Evolutionary conservation across 192 early-diverging fungal species (phyloP), one percentile per base, ranked within the genome.

Genomic region (Entomortierella lignicola): DNA sequence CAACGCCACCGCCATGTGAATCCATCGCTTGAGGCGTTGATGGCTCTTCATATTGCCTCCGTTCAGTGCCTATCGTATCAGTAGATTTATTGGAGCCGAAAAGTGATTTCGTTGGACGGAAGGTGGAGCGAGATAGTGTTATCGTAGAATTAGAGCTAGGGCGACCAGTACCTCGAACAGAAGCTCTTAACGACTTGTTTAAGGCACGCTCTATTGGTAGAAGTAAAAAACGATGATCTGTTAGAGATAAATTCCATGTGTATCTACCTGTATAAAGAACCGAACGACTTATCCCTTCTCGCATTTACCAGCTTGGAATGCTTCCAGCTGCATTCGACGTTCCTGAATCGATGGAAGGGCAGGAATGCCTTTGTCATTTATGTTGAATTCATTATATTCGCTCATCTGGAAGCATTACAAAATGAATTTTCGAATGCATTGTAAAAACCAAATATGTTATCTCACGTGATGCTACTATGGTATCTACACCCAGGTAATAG

Each of bases 271-370:
- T 39, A 20, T 20, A n/a, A 23, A 17, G 32, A 17, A 20, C 41
- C 8, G 50, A 66, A n/a, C n/a, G n/a, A n/a, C n/a, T n/a, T n/a
- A n/a, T n/a, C n/a, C n/a, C 10, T 37, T 37, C 34, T 37, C 34
- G 5, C 34, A 37, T n/a, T 21, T 51, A 77, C 74, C 74, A 41
- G 74, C 74, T 58, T 77, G 60, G 37, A 59, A 77, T 23, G 66
- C 74, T 30, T 77, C 74, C 10, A 77, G 34, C 30, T 63, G 66
- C 48, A 8, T 42, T 15, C 74, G 60, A 50, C 74, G 74, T 7
- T 77, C 74, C n/a, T 77, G 66, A 44, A 65, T 51, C 23, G 74
- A 67, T 7, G 56, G 61, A 39, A 65, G 48, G 5, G 25, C 41
- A 23, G 63, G 63, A 52, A 59, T 31, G 62, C 12, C 30, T 21